Evolutionary conservation across 257 asterid genomes (phyloP), one percentile per base, ranked within the genome.

Genomic region (Galeopsis tetrahit): DNA sequence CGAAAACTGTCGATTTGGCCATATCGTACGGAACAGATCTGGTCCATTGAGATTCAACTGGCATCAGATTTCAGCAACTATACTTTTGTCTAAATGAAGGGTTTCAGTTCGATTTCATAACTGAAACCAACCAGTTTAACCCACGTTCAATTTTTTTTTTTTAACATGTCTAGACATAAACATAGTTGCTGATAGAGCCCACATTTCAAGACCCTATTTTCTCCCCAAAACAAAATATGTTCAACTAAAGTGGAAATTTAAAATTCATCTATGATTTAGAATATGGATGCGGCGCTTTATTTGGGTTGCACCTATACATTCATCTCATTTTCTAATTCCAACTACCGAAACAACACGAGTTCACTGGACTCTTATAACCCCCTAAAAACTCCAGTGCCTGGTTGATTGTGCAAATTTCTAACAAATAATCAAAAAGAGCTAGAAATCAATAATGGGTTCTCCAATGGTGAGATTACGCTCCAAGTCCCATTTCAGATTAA

Each of bases 361-460:
- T 75, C 81, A 65, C 85, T 51, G 75, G 87, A 40, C 48, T n/a
- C 35, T 5, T 10, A 6, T 59, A 9, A 39, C 32, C 40, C 40
- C 31, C 39, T 66, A 8, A 65, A 57, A 71, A 2, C 53, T 71
- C 84, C 81, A 77, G 84, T 78, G 80, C 76, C 75, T 15, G 89
- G 88, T 86, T 76, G 83, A 59, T 64, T 11, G 40, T 43, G 33
- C 53, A 57, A 77, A 17, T 17, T 53, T 62, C 42, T 39, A 42
- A 49, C 2, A 38, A 8, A 38, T 0, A 5, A 38, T 6, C 2
- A 38, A 38, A 38, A 7, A 3, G 7, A 31, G 9, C 80, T 91
- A 92, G 88, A 78, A 92, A 84, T 92, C 98, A 61, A 92, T 90
- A 6, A 87, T 84, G 60, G 98, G 98, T 85, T 92, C 98, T 63